Base-by-base conservation (phyloP, 2,329 filamentous ascomycete species). In the Ampelomyces quisqualis region DNA sequence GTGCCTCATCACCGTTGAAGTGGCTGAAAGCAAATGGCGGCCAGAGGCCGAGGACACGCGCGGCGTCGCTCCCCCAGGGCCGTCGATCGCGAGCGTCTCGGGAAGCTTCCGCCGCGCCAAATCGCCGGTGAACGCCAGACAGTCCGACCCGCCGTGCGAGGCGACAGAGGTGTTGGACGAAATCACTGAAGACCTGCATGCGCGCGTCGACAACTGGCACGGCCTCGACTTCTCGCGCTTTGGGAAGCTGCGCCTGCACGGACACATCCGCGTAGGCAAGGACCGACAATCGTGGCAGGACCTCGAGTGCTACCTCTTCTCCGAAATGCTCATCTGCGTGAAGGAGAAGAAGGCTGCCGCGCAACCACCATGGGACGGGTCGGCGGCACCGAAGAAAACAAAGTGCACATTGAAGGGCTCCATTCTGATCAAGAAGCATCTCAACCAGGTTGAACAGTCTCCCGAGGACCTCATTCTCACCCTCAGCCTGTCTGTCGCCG, bases 241-340 rank as follows among this genome's bases (percentile, higher is more conserved):
- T 64, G 93, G 93, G 49, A 95, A 93, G 64, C 77, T 98, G 52
- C 83, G 90, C 21, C 74, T 97, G 21, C 90, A 95, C 60, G 91
- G 90, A 19, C 90, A 86, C 2, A 81, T 98, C 42, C 84, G 88
- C 38, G 93, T 98, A 15, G 93, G 93, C 57, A 98, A 98, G 70
- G 93, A 98, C 69, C 90, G 90, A 54, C 79, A 91, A 51, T 90
- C 90, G 5, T 98, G 93, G 93, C 93, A 98, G 73, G 93, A 97
- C 67, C 73, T 98, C 40, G 90, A 98, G 67, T 98, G 93, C 68
- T 98, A 89, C 67, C 78, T 98, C 20, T 98, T 98, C 64, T 88
- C 86, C 4, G 93, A 98, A 72, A 98, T 98, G 93, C 85, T 98
- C 58, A 98, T 98, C 52, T 98, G 93, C 64, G 90, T 98, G 47